Conservation (phyloP, 2,329 filamentous ascomycete genomes). For the Aspergillus alliaceus region DNA sequence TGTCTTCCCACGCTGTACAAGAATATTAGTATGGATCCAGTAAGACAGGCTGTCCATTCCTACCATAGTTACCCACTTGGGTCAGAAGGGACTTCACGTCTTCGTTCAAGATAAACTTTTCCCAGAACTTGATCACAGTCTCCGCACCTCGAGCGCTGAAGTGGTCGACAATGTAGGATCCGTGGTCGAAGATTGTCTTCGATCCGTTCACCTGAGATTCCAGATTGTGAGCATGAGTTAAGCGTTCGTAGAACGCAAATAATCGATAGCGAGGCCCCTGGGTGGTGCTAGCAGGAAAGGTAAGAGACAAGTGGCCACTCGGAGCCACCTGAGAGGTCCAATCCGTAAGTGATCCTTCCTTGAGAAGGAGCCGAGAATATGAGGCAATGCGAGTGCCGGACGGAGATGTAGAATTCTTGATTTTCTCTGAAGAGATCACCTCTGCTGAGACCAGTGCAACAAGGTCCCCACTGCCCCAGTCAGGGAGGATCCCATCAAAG, state of each 20-base stretch:
- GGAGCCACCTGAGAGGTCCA: background rate
- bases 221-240: slow-evolving; percentile 24
- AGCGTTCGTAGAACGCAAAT: slow-evolving; percentile 19
- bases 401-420: slow-evolving; percentile 2
- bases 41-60: too few relatives aligned
- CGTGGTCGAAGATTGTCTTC: slow-evolving; percentile 33
- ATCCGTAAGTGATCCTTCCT: background rate
- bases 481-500: slow-evolving; percentile 33
- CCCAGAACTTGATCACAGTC: slow-evolving; percentile 38
- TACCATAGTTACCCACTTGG: slow-evolving; percentile 36
- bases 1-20: slow-evolving; percentile 15
- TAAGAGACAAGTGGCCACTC: background rate
- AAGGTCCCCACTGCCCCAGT: slow-evolving; percentile 39
- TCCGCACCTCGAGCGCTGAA: slow-evolving; percentile 40
- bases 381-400: background rate
- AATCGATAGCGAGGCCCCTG: slow-evolving; percentile 4
- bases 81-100: slow-evolving; percentile 29
- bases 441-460: slow-evolving; percentile 24
- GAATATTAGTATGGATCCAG: too few relatives aligned
- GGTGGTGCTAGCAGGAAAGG: background rate
- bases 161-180: slow-evolving; percentile 42
- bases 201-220: slow-evolving; percentile 15
- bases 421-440: slow-evolving; percentile 13
- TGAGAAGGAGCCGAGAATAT: slow-evolving; percentile 5
- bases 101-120: slow-evolving; percentile 37